These are phyloP conservation scores for Starmerella cellae DNA, from an alignment of 805 yeast genomes.

Conservation along the genomic window DNA sequence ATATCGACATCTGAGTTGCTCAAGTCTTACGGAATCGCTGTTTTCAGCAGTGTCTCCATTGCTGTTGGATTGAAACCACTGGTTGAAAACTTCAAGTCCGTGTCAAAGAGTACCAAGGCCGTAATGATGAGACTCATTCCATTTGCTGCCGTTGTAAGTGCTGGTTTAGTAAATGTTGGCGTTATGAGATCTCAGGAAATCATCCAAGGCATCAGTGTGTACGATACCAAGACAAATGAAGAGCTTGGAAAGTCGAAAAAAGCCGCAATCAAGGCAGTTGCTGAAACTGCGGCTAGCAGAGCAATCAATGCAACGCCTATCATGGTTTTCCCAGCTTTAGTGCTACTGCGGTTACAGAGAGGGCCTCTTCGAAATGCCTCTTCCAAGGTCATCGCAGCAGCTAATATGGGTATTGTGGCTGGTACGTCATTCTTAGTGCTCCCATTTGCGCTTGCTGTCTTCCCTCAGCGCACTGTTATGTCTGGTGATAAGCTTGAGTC, in stretches of 20 bases:
- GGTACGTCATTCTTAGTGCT: constrained; percentile 73
- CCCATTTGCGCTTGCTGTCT: constrained; percentile 90
- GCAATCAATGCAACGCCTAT: constrained; percentile 94
- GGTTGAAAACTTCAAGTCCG: constrained; percentile 67
- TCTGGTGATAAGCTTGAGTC: constrained; percentile 49
- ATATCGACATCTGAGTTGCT: constrained; percentile 63
- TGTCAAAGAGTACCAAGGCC: constrained; percentile 57
- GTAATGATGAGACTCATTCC: constrained; percentile 83
- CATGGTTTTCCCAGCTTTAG: constrained; percentile 90
- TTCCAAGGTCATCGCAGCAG: constrained; percentile 46
- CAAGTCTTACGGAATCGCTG: constrained; percentile 76
- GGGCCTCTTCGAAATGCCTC: constrained; percentile 57
- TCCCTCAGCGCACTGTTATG: constrained; percentile 75
- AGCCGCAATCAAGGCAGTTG: constrained; percentile 89
- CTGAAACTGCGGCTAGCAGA: constrained; percentile 90
- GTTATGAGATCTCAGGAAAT: constrained; percentile 94
- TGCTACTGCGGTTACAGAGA: constrained; percentile 65
- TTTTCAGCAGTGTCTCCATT: constrained; percentile 86
- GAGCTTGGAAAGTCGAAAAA: constrained; percentile 54
- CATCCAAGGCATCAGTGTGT: constrained; percentile 38
- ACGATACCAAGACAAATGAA: constrained; percentile 27
- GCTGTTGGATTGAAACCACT: constrained; percentile 84
- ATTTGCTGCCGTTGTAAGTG: constrained; percentile 96
- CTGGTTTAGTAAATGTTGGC: constrained; percentile 92
- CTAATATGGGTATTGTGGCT: constrained; percentile 77